Conservation (phyloP, 1,284 basidiomycete genomes). For the Moesziomyces sp. region DNA sequence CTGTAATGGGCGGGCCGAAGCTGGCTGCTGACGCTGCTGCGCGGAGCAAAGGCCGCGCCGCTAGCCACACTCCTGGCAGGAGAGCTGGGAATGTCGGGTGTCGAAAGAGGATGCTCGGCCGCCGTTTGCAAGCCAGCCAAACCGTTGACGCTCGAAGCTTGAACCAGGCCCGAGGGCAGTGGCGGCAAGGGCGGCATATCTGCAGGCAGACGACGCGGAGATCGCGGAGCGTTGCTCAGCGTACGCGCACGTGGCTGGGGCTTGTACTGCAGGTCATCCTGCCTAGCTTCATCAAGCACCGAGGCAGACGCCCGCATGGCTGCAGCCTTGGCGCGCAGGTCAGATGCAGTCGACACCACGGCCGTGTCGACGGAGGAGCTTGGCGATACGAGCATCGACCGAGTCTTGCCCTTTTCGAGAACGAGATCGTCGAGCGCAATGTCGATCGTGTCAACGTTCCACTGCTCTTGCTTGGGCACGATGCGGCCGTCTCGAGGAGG, state of each 20-base stretch:
- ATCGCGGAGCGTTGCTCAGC: slow-evolving; percentile 13
- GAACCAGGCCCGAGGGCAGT: slow-evolving; percentile 5
- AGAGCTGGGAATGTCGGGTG: background rate
- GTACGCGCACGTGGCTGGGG: slow-evolving; percentile 3
- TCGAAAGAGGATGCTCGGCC: slow-evolving; percentile 18
- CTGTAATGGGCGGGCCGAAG: background rate
- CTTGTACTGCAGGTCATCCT: slow-evolving; percentile 13
- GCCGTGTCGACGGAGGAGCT: background rate
- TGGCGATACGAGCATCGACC: background rate
- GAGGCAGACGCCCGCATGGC: slow-evolving; percentile 11
- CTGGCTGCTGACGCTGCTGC: slow-evolving; percentile 2
- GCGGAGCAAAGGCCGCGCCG: background rate
- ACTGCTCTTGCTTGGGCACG: slow-evolving; percentile 20
- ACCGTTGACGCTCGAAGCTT: background rate
- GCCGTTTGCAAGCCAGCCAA: slow-evolving; percentile 12
- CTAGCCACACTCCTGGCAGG: background rate
- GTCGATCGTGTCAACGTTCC: slow-evolving; percentile 44
- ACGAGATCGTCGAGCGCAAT: slow-evolving; percentile 40
- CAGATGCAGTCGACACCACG: background rate
- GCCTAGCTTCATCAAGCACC: slow-evolving; percentile 30
- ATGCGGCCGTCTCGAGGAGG: slow-evolving; percentile 9
- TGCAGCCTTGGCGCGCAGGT: background rate
- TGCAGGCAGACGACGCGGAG: slow-evolving; percentile 2
- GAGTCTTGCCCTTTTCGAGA: slow-evolving; percentile 20
- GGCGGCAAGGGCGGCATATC: slow-evolving; percentile 20